Percentiles rank a stretch among this genome's conserved stretches.
These are phyloP conservation scores for Talaromyces ruber DNA, from an alignment of 495 filamentous ascomycete genomes.

Conservation along the genomic window DNA sequence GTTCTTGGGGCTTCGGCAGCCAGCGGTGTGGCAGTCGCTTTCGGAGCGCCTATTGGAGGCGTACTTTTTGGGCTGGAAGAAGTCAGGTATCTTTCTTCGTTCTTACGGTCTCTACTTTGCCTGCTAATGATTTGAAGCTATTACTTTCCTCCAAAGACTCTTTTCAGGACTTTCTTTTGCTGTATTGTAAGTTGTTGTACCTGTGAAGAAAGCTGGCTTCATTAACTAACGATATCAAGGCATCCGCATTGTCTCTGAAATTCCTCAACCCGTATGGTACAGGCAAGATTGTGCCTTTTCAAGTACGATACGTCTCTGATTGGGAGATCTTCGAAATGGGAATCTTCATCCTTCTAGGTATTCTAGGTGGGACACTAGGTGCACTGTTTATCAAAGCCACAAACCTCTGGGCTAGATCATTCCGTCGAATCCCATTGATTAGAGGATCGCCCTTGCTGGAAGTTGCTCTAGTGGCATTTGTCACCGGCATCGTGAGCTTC, in stretches of 20 bases:
- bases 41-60: constrained; percentile 87
- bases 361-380: constrained; percentile 75
- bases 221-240: constrained; percentile 16
- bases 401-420: constrained; percentile 76
- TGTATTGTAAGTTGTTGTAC: constrained; percentile 56
- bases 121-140: constrained; percentile 41
- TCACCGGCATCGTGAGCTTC: constrained; percentile 79
- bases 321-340: constrained; percentile 91
- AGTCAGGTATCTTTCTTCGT: constrained; percentile 46
- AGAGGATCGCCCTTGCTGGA: constrained; percentile 81
- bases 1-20: constrained; percentile 88
- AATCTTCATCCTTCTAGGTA: constrained; percentile 74
- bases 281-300: constrained; percentile 90
- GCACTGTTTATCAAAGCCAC: constrained; percentile 97
- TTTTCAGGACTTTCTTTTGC: constrained; percentile 97
- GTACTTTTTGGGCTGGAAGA: constrained; percentile 94
- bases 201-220: constrained; percentile 1
- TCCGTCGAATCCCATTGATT: constrained; percentile 71
- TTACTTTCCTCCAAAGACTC: constrained; percentile 96
- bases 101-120: not conserved
- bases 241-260: constrained; percentile 79
- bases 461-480: constrained; percentile 75
- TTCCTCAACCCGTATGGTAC: constrained; percentile 96
- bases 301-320: constrained; percentile 85
- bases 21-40: constrained; percentile 89